Evolutionary conservation across 2,329 filamentous ascomycete species (phyloP).

Genomic region (Ceratocystis papillata): DNA sequence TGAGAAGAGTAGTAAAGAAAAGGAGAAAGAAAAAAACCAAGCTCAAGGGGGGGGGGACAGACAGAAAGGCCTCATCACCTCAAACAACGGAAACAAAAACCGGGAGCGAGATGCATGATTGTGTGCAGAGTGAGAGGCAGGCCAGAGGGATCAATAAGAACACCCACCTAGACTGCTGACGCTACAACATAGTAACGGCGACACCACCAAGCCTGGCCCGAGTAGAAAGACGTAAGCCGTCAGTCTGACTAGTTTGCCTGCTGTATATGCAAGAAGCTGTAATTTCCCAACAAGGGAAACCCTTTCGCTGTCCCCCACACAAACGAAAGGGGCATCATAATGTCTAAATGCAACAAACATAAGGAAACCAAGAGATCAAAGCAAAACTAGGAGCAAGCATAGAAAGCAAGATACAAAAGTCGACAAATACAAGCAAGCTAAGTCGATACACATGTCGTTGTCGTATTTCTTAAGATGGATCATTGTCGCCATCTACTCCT

Average conservation of each 20-base stretch:
- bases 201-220: not conserved
- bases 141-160: not conserved
- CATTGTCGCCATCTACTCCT: constrained; percentile 27
- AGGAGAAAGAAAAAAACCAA: constrained; percentile 12
- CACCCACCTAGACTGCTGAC: no score
- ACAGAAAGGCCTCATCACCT: not conserved
- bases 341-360: constrained; percentile 24
- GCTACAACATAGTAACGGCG: no score
- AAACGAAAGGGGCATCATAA: constrained; percentile 23
- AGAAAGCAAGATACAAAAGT: constrained; percentile 3
- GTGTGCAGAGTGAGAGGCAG: not conserved
- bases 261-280: not conserved
- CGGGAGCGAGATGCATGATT: not conserved
- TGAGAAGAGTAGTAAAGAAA: not conserved
- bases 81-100: not conserved
- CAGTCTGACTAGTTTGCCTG: not conserved
- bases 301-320: not conserved
- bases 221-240: not conserved
- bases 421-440: constrained; percentile 6
- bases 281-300: constrained; percentile 16
- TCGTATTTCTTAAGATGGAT: constrained; percentile 4
- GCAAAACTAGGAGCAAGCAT: constrained; percentile 16
- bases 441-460: not conserved
- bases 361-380: constrained; percentile 16
- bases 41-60: constrained; percentile 3